phyloP scores from a whole-genome alignment of 345 rosid species.

The Diplotaxis tenuifolia region DNA sequence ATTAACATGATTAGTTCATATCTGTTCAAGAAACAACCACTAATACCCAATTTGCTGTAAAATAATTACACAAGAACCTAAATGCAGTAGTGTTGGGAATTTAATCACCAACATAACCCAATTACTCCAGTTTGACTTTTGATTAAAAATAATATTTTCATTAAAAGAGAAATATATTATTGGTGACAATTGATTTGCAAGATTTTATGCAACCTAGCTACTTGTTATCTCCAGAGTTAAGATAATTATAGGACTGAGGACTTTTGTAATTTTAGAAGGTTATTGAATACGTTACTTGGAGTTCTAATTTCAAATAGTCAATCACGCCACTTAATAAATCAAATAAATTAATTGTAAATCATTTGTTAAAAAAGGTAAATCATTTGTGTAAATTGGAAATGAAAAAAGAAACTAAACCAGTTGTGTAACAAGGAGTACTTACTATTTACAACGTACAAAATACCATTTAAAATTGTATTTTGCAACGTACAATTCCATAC shows the following conservation, averaged over 20 bases:
- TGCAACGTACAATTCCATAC: too few species aligned
- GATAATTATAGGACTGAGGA: neutral
- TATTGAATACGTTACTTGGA: neutral
- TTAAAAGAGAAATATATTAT: neutral
- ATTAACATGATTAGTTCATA: constrained; percentile 7
- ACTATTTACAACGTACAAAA: too few species aligned
- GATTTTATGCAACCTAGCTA: neutral
- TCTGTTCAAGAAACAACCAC: constrained; percentile 23
- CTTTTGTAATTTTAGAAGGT: neutral
- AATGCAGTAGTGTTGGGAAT: neutral
- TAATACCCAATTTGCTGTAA: constrained; percentile 18
- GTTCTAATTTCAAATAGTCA: too few species aligned
- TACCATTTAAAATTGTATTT: too few species aligned
- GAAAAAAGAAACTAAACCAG: too few species aligned
- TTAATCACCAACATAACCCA: neutral
- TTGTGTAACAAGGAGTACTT: too few species aligned
- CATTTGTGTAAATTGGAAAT: too few species aligned
- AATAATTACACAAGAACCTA: neutral
- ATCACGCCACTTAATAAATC: too few species aligned
- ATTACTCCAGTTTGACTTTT: neutral
- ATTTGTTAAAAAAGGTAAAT: too few species aligned
- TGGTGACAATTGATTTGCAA: neutral
- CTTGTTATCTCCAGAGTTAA: neutral
- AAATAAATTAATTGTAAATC: too few species aligned
- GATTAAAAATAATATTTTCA: neutral